Evolutionary conservation across 176 grass and related monocot species (phyloP), one percentile per base, ranked within the genome.

Genomic region (Raddia guianensis): DNA sequence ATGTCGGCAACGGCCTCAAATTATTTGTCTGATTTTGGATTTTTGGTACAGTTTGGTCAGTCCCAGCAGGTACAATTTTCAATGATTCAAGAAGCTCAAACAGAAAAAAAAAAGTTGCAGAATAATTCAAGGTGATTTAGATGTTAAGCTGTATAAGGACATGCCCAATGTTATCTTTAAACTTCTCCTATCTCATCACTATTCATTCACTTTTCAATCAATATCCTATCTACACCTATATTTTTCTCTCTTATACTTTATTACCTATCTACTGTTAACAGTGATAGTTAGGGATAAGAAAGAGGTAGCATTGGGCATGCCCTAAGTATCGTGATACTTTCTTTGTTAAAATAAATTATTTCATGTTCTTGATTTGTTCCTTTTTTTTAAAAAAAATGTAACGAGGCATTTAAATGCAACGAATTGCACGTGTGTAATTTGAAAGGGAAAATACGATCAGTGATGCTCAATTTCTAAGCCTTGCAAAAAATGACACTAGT

Each of bases 1-100:
- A 88, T 55, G 87, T 92, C 8, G 19, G 2, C 9, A 16, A 58
- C 9, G 91, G 94, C 37, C 57, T 94, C 10, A 91, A 91, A 86
- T 9, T 93, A 9, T 84, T 90, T 21, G 73, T 70, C 58, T 89
- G 82, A 78, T 63, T 34, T 62, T 55, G 52, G 52, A 55, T 55
- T 18, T 55, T 55, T 49, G 33, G 9, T 35, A 9, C 20, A 35
- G 9, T 72, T 57, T 72, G 14, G 33, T 64, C n/a, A 47, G 44
- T 13, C 27, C 34, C n/a, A 11, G 7, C 27, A 27, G 27, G 49
- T 47, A 20, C 6, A 19, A 33, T 20, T 42, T 37, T 56, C 12
- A 32, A 4, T 4, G 15, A 45, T 63, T 73, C 2, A 0, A 76
- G 42, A 56, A 57, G 58, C 45, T 35, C 12, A 16, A 63, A 35